These are phyloP conservation scores for Cicer chorassanicum DNA, from an alignment of 306 rosid genomes.

Conservation along the genomic window DNA sequence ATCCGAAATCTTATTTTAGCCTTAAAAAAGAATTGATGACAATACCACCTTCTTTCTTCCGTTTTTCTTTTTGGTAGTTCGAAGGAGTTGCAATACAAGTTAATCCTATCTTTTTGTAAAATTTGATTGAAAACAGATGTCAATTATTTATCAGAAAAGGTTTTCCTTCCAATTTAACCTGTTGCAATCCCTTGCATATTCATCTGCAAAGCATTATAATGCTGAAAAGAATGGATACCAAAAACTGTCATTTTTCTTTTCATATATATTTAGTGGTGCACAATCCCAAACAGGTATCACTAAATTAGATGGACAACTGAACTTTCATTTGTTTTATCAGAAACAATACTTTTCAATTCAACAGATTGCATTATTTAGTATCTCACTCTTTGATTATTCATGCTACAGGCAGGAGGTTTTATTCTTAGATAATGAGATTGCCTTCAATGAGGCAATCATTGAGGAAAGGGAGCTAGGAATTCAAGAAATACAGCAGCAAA, in stretches of 20 bases:
- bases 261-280: conserved; percentile 24
- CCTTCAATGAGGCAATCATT: conserved; percentile 92
- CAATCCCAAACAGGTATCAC: conserved; percentile 12
- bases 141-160: background rate
- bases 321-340: background rate
- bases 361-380: conserved; percentile 27
- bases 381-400: conserved; percentile 40
- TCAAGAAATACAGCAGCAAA: conserved; percentile 96
- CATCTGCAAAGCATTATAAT: conserved; percentile 40
- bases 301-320: conserved; percentile 11
- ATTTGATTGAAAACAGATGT: conserved; percentile 6
- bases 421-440: conserved; percentile 88
- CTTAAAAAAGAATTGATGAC: conserved; percentile 1
- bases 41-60: background rate
- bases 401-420: conserved; percentile 85
- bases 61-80: conserved; percentile 1
- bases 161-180: background rate
- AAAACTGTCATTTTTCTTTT: conserved; percentile 21
- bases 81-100: conserved; percentile 8
- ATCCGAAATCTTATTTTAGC: conserved; percentile 11
- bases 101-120: background rate
- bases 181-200: conserved; percentile 36
- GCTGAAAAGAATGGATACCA: conserved; percentile 10
- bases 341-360: conserved; percentile 7
- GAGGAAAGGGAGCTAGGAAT: conserved; percentile 99